Evolutionary conservation across 305 asterid species (phyloP), one percentile per base, ranked within the genome.

Genomic region (Striga hermonthica): DNA sequence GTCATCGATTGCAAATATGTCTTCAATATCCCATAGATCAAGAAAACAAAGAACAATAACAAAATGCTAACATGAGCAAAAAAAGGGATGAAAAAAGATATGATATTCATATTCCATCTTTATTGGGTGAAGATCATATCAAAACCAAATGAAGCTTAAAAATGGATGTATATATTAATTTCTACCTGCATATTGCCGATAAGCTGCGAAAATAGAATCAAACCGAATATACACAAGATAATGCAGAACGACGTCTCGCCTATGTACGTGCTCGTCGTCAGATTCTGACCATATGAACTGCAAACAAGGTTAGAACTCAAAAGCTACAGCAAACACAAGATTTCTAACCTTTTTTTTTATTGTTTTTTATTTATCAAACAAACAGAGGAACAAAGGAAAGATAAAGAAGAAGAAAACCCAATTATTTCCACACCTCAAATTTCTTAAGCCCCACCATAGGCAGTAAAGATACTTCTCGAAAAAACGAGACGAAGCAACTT

Each of bases 381-480:
- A 22, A 22, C 31, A 22, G 31, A 22, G 31, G 31, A 22, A 22
- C 31, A 22, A 22, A 22, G 31, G 31, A 0, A 22, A 22, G 31
- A 22, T 22, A 22, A 22, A 22, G 31, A 22, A 22, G 31, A 22
- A 22, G n/a, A n/a, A 22, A 22, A 22, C 31, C 31, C 31, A 22
- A 22, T 22, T 22, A 0, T 0, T 22, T 2, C 8, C 78, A 62
- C 35, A 92, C 98, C 98, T 90, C 81, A 93, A 76, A 72, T 93
- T 93, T 75, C 97, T 80, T 67, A 93, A 79, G 70, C 99, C 99
- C 99, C 99, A 90, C 99, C 99, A 93, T 37, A 93, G 95, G 82
- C 97, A 86, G 74, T 80, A 88, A 9, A 90, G 74, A 79, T 90
- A 90, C 84, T 87, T 85, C 56, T 82, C 80, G 43, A 77, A 14